Evolutionary conservation across 192 early-diverging fungal genomes (phyloP).

Genomic region (Haplosporangium gracile): DNA sequence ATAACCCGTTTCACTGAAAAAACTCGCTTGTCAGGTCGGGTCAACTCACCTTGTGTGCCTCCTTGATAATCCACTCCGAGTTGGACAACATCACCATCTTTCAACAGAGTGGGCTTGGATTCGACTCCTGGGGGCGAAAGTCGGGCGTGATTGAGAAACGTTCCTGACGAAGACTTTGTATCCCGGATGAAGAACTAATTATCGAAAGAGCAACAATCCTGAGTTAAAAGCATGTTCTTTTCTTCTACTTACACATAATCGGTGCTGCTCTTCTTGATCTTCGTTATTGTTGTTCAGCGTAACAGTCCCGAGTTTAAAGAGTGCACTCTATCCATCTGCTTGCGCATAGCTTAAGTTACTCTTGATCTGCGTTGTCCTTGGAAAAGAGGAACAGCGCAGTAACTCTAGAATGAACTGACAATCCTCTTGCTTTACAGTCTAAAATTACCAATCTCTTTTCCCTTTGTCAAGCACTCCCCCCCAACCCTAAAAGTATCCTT

Average conservation of each 20-base stretch:
- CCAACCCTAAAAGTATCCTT: not conserved
- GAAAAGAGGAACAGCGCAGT: not conserved
- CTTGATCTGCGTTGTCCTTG: not conserved
- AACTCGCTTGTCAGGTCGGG: not conserved
- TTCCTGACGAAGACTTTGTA: constrained; percentile 95
- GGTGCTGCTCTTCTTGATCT: not conserved
- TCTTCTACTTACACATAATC: not conserved
- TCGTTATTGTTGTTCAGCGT: not conserved
- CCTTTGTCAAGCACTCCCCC: not conserved
- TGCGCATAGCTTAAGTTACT: not conserved
- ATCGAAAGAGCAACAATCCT: not conserved
- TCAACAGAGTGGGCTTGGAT: constrained; percentile 82
- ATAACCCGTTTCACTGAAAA: not conserved
- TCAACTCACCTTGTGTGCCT: constrained; percentile 73
- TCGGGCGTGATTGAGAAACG: constrained; percentile 94
- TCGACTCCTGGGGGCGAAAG: constrained; percentile 87
- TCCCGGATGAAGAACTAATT: constrained; percentile 90
- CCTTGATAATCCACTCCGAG: constrained; percentile 97
- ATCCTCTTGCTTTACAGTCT: not conserved
- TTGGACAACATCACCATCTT: constrained; percentile 93
- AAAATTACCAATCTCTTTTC: not conserved
- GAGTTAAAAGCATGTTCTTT: not conserved
- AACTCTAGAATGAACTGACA: not conserved
- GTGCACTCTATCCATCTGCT: not conserved
- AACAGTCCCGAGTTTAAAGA: not conserved